Evolutionary conservation across 2,329 filamentous ascomycete species (phyloP).

Genomic region (Ophiocordyceps camponoti-floridani): DNA sequence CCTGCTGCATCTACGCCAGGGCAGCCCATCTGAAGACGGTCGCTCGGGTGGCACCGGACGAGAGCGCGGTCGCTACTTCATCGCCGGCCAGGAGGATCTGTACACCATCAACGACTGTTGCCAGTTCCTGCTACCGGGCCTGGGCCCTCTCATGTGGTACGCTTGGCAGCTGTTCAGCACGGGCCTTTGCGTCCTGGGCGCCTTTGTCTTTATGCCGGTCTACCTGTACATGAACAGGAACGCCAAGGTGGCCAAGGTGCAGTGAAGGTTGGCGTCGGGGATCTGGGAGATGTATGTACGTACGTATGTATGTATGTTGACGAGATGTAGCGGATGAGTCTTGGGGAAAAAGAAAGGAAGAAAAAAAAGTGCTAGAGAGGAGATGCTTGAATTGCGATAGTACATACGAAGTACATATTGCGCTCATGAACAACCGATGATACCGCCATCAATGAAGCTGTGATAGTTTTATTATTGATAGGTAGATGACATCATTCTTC

Average conservation of each 20-base stretch:
- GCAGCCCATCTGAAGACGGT: conserved; percentile 11
- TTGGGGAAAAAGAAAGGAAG: too few species aligned
- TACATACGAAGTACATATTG: too few species aligned
- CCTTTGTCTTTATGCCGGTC: conserved; percentile 22
- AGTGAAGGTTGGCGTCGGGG: neutral
- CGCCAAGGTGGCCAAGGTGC: conserved; percentile 3
- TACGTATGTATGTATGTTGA: too few species aligned
- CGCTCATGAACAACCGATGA: too few species aligned
- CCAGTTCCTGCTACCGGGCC: conserved; percentile 48
- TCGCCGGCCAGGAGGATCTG: conserved; percentile 60
- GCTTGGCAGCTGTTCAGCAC: conserved; percentile 48
- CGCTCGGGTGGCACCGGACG: conserved; percentile 4
- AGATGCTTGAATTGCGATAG: too few species aligned
- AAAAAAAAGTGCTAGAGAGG: too few species aligned
- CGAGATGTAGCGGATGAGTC: too few species aligned
- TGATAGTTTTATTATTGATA: too few species aligned
- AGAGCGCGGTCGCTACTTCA: conserved; percentile 39
- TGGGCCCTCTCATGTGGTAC: conserved; percentile 35
- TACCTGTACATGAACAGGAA: conserved; percentile 13
- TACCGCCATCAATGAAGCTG: too few species aligned
- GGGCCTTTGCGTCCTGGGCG: conserved; percentile 42
- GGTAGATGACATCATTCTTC: too few species aligned
- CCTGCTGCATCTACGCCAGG: conserved; percentile 41
- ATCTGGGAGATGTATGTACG: too few species aligned
- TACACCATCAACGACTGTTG: conserved; percentile 65